phyloP scores from a whole-genome alignment of 2,329 filamentous ascomycete genomes.

The Chalaropsis thielavioides region DNA sequence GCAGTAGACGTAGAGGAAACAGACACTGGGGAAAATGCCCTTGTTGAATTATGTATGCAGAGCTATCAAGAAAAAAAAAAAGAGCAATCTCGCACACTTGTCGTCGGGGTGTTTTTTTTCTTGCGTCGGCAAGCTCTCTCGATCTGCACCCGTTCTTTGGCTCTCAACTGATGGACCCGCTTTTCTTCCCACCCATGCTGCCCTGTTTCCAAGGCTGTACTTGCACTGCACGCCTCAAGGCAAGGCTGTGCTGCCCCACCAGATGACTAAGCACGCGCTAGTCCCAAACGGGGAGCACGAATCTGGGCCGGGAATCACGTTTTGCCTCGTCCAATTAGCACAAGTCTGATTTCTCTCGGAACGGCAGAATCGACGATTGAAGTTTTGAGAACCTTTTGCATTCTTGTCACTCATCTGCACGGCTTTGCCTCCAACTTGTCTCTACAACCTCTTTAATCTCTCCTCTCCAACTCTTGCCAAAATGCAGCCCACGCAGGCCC shows the following conservation, averaged over 20 bases:
- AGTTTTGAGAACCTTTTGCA: not conserved
- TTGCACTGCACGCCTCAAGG: not conserved
- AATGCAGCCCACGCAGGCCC: conserved; percentile 35
- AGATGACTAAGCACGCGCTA: conserved; percentile 9
- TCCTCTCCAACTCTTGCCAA: conserved; percentile 20
- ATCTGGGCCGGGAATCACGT: conserved; percentile 13
- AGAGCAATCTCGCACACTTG: no score
- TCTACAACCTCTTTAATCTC: not conserved
- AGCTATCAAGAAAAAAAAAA: no score
- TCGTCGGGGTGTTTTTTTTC: not conserved
- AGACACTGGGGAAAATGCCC: no score
- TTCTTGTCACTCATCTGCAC: not conserved
- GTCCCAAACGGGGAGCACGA: conserved; percentile 6
- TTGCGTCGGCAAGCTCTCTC: not conserved
- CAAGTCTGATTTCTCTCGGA: conserved; percentile 15
- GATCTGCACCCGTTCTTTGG: not conserved
- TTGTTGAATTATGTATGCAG: not conserved
- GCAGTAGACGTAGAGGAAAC: no score
- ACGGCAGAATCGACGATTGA: conserved; percentile 5
- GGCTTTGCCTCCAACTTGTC: not conserved
- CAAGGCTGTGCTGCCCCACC: not conserved
- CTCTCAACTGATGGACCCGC: not conserved
- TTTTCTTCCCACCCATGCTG: not conserved
- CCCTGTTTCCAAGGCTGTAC: conserved; percentile 2
- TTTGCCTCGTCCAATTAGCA: conserved; percentile 13